Percentiles rank a stretch among this genome's conserved stretches.
These are phyloP conservation scores for Blastobotrys mokoenaii DNA, from an alignment of 805 yeast species.

Conservation along the genomic window DNA sequence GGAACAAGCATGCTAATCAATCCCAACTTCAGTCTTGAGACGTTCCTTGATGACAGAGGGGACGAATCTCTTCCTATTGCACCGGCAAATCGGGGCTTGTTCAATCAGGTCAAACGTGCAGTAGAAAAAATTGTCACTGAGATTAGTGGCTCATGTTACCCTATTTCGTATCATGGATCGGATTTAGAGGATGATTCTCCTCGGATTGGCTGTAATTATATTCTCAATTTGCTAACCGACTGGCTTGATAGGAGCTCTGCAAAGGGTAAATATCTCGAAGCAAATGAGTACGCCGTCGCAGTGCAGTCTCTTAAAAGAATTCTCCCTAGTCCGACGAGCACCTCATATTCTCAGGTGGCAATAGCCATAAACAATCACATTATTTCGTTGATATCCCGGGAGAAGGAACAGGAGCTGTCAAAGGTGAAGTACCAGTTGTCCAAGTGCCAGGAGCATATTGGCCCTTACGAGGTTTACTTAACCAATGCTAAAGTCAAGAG, in stretches of 20 bases:
- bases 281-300: slow-evolving; percentile 15
- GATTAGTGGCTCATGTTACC: background rate
- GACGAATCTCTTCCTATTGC: slow-evolving; percentile 8
- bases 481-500: slow-evolving; percentile 7
- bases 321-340: slow-evolving; percentile 9
- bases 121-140: slow-evolving; percentile 10
- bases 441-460: slow-evolving; percentile 6
- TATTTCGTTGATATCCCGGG: slow-evolving; percentile 8
- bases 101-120: slow-evolving; percentile 11
- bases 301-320: slow-evolving; percentile 12
- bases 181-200: background rate
- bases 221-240: slow-evolving; percentile 10
- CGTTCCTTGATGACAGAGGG: slow-evolving; percentile 1
- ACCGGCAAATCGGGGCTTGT: slow-evolving; percentile 10
- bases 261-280: slow-evolving; percentile 13
- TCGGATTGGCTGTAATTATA: slow-evolving; percentile 3
- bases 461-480: slow-evolving; percentile 12
- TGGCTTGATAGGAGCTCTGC: slow-evolving; percentile 11
- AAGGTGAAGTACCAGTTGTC: slow-evolving; percentile 7
- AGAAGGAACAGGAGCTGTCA: slow-evolving; percentile 7
- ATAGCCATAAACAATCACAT: slow-evolving; percentile 11
- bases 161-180: background rate
- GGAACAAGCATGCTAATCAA: slow-evolving; percentile 6
- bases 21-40: background rate
- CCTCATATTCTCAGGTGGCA: slow-evolving; percentile 9